Percentiles rank a stretch among this genome's conserved stretches.
Conservation (phyloP, 148 eudicot species). For the Amaranthus cruentus region DNA sequence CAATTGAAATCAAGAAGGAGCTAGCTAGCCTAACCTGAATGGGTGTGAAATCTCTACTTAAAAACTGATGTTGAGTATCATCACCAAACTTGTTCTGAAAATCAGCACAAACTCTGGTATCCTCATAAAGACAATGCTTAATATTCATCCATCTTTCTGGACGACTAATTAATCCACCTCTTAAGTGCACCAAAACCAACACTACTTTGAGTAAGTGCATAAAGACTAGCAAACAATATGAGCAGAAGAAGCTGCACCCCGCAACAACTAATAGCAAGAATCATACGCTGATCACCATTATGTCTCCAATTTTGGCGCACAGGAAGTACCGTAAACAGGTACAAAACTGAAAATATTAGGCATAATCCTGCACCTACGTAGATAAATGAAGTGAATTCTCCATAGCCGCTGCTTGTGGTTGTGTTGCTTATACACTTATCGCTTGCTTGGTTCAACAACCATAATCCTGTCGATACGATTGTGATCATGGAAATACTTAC, state of each 20-base stretch:
- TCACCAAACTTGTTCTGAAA: neutral
- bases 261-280: neutral
- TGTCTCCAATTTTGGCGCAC: neutral
- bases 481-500: neutral
- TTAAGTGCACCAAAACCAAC: neutral
- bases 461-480: neutral
- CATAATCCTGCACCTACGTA: neutral
- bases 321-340: neutral
- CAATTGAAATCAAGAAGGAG: too few relatives aligned
- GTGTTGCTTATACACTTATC: constrained; percentile 5
- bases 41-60: neutral
- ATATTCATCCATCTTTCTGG: neutral
- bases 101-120: neutral
- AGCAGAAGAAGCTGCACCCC: neutral
- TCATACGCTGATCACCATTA: neutral
- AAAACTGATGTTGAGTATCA: neutral
- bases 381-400: constrained; percentile 3
- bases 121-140: neutral
- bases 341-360: neutral
- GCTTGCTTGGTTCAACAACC: constrained; percentile 3
- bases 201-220: neutral
- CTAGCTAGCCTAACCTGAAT: neutral
- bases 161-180: neutral
- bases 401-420: neutral
- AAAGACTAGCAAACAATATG: constrained; percentile 2